These are phyloP conservation scores for Larix kaempferi DNA, from an alignment of 75 land plant genomes.

Conservation along the genomic window DNA sequence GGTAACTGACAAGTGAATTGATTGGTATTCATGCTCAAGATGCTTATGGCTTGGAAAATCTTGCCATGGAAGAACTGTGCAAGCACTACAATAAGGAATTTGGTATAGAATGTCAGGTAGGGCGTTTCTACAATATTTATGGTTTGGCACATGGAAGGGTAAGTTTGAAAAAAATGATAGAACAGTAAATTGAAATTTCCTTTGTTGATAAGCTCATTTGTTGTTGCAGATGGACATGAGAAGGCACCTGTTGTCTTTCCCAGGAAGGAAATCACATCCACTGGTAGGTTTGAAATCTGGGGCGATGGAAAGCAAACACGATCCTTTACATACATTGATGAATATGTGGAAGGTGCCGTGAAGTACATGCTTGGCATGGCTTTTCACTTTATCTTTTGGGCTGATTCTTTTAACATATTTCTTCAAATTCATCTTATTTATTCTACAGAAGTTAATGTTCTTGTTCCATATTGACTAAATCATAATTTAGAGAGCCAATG, in stretches of 20 bases:
- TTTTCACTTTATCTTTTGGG: not conserved
- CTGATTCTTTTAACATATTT: not conserved
- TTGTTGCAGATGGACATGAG: slow-evolving; percentile 72
- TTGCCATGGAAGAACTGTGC: slow-evolving; percentile 81
- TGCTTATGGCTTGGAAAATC: slow-evolving; percentile 93
- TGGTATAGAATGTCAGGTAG: slow-evolving; percentile 83
- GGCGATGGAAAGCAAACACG: slow-evolving; percentile 95
- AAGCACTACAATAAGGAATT: slow-evolving; percentile 93
- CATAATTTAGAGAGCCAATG: slow-evolving; percentile 92
- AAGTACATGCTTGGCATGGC: slow-evolving; percentile 27
- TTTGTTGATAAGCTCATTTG: not conserved
- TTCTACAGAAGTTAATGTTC: not conserved
- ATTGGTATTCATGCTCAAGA: slow-evolving; percentile 71
- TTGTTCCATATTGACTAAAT: slow-evolving; percentile 76
- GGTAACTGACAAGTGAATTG: not conserved
- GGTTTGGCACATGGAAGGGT: slow-evolving; percentile 96
- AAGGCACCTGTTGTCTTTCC: slow-evolving; percentile 98
- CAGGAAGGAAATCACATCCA: slow-evolving; percentile 81
- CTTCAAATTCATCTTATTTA: not conserved
- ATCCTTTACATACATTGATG: slow-evolving; percentile 96
- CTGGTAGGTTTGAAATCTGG: slow-evolving; percentile 94
- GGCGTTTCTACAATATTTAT: slow-evolving; percentile 90
- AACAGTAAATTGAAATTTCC: not conserved
- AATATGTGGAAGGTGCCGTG: slow-evolving; percentile 95
- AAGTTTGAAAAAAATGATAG: not conserved